Evolutionary conservation across 148 eudicot genomes (phyloP).

Genomic region (Pharnaceum exiguum): DNA sequence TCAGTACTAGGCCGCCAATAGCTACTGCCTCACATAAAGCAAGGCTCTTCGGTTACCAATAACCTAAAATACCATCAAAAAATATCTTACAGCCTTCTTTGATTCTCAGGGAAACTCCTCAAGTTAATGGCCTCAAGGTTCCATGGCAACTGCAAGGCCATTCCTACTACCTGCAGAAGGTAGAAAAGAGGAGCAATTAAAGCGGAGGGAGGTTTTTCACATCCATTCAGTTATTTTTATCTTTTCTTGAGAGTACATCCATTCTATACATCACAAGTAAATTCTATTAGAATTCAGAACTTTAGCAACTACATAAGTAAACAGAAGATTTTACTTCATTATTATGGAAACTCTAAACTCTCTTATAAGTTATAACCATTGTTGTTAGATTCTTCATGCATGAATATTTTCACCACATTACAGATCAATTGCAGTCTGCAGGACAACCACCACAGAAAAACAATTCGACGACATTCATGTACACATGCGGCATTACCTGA

Average conservation of each 20-base stretch:
- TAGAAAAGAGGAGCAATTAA: background rate
- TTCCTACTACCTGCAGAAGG: constrained; percentile 5
- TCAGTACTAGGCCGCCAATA: too few relatives aligned
- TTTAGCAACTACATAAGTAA: too few relatives aligned
- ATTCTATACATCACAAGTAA: background rate
- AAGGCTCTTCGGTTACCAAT: too few relatives aligned
- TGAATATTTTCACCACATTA: too few relatives aligned
- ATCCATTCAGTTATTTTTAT: background rate
- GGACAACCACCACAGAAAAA: background rate
- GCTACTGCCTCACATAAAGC: too few relatives aligned
- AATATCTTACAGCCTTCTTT: too few relatives aligned
- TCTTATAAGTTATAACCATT: background rate
- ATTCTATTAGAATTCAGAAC: too few relatives aligned
- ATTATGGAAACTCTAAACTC: background rate
- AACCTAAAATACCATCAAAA: too few relatives aligned
- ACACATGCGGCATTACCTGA: constrained; percentile 22
- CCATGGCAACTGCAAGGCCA: background rate
- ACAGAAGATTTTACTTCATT: background rate
- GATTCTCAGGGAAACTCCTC: too few relatives aligned
- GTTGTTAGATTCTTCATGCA: background rate
- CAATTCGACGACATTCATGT: background rate
- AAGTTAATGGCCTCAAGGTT: background rate
- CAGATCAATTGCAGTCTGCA: too few relatives aligned
- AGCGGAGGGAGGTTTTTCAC: background rate
- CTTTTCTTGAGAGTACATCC: background rate